phyloP scores from a whole-genome alignment of 2,329 filamentous ascomycete genomes.

The Alternaria postmessia region DNA sequence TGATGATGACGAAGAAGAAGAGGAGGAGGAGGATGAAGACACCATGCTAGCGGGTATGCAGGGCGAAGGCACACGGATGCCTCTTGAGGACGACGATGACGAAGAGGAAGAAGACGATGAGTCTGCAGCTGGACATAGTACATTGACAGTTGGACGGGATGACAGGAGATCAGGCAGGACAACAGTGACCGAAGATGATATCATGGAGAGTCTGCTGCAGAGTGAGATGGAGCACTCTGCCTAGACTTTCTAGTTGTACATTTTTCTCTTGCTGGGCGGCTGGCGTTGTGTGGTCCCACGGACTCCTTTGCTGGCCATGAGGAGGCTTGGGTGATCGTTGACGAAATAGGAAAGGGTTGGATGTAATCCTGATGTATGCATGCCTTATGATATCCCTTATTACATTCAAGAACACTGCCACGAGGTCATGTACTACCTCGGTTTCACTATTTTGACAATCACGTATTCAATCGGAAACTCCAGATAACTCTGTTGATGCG shows the following conservation, averaged over 20 bases:
- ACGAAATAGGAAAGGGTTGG: too few species aligned
- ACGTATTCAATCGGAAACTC: not conserved
- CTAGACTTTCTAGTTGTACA: not conserved
- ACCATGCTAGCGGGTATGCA: constrained; percentile 46
- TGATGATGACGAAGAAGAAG: constrained; percentile 24
- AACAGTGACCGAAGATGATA: constrained; percentile 44
- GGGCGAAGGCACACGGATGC: constrained; percentile 47
- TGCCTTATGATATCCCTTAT: not conserved
- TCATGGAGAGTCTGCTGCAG: constrained; percentile 44
- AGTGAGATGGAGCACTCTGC: constrained; percentile 20
- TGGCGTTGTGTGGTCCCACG: not conserved
- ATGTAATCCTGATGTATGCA: not conserved
- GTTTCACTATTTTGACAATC: not conserved
- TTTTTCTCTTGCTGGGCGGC: not conserved
- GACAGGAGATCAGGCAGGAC: constrained; percentile 7
- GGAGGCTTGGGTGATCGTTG: not conserved
- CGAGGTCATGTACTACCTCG: not conserved
- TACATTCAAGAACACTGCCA: not conserved
- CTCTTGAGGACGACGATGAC: constrained; percentile 39
- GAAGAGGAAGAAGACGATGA: constrained; percentile 28
- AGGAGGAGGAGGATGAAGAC: constrained; percentile 42
- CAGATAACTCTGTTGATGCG: too few species aligned
- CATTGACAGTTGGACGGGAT: constrained; percentile 15
- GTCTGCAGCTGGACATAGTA: constrained; percentile 10
- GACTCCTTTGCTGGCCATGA: not conserved